Conservation (phyloP, 2,329 filamentous ascomycete genomes). For the Cladophialophora yegresii region DNA sequence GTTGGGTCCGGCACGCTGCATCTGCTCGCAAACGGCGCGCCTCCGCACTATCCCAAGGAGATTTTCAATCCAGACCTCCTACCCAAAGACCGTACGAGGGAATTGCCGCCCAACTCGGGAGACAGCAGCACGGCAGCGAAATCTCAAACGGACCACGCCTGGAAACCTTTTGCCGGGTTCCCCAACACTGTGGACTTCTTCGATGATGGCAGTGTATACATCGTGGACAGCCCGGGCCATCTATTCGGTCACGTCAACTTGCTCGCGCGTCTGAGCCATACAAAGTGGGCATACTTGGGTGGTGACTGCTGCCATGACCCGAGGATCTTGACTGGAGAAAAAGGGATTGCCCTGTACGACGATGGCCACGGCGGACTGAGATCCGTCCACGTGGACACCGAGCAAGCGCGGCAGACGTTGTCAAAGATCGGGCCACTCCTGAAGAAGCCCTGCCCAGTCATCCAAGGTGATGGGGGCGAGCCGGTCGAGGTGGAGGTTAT, state of each 20-base stretch:
- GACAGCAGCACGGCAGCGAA: slow-evolving; percentile 30
- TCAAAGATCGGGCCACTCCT: slow-evolving; percentile 40
- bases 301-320: slow-evolving; percentile 42
- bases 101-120: slow-evolving; percentile 43
- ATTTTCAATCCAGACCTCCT: slow-evolving; percentile 39
- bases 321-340: slow-evolving; percentile 44
- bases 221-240: slow-evolving; percentile 41
- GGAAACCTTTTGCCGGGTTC: slow-evolving; percentile 50
- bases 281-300: slow-evolving; percentile 41
- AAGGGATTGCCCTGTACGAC: slow-evolving; percentile 54
- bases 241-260: slow-evolving; percentile 42
- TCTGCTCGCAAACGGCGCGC: slow-evolving; percentile 46
- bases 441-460: slow-evolving; percentile 25
- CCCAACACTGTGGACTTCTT: slow-evolving; percentile 49
- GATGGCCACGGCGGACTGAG: slow-evolving; percentile 49
- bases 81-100: slow-evolving; percentile 43
- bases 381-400: slow-evolving; percentile 56
- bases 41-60: slow-evolving; percentile 33
- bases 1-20: slow-evolving; percentile 53
- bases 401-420: slow-evolving; percentile 49
- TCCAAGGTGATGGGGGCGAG: slow-evolving; percentile 5
- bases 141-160: slow-evolving; percentile 39
- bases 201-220: slow-evolving; percentile 44
- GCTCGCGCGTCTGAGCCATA: slow-evolving; percentile 36
- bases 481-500: slow-evolving; percentile 33